Percentiles rank a stretch among this genome's conserved stretches.
phyloP scores from a whole-genome alignment of 106 monocot genomes.

The Phalaenopsis equestris region DNA sequence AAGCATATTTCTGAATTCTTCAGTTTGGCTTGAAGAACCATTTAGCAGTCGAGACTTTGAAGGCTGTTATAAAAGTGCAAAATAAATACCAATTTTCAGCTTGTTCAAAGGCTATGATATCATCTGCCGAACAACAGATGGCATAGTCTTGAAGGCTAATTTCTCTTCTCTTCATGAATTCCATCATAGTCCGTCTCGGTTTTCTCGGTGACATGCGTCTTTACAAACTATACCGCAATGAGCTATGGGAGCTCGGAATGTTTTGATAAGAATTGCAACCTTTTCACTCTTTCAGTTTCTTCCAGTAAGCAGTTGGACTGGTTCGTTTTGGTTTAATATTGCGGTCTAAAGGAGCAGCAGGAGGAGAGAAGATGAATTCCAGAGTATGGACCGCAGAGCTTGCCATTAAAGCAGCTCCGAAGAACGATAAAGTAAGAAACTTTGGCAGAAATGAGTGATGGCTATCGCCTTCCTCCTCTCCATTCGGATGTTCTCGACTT shows the following conservation, averaged over 20 bases:
- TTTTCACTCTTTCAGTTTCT: not conserved
- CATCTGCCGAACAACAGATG: too few relatives aligned
- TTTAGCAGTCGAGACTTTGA: too few relatives aligned
- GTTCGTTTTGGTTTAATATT: not conserved
- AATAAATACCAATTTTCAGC: too few relatives aligned
- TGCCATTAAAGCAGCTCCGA: not conserved
- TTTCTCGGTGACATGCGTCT: too few relatives aligned
- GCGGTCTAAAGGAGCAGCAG: not conserved
- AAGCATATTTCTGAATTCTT: too few relatives aligned
- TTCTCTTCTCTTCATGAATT: too few relatives aligned
- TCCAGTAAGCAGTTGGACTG: not conserved
- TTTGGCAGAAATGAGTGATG: not conserved
- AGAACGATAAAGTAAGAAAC: not conserved
- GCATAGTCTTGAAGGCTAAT: too few relatives aligned
- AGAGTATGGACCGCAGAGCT: slow-evolving; percentile 3
- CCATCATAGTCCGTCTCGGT: too few relatives aligned
- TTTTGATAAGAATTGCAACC: not conserved
- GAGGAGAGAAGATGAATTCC: slow-evolving; percentile 14
- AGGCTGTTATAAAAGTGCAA: too few relatives aligned
- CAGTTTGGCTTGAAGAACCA: too few relatives aligned
- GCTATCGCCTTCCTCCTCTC: not conserved
- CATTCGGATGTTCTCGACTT: not conserved
- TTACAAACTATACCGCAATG: too few relatives aligned
- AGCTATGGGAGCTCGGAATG: not conserved
- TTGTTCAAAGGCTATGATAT: too few relatives aligned